Conservation (phyloP, 306 rosid species). For the Datisca glomerata region DNA sequence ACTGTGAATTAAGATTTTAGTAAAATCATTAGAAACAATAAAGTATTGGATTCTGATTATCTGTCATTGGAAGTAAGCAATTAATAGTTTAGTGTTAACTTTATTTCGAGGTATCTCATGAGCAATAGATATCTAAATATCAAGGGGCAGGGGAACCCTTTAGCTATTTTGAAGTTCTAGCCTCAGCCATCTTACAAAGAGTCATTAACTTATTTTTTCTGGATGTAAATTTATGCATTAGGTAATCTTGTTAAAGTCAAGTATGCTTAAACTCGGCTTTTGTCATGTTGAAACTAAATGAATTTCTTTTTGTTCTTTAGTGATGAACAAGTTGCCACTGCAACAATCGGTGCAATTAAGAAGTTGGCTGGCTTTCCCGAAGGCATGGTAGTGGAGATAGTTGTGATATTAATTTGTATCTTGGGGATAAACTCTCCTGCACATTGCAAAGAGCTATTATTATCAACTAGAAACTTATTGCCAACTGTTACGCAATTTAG, state of each 20-base stretch:
- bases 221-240: background rate
- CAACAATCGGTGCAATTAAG: slow-evolving; percentile 54
- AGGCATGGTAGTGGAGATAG: slow-evolving; percentile 58
- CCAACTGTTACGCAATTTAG: slow-evolving; percentile 26
- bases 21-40: too few relatives aligned
- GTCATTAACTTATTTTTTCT: too few relatives aligned
- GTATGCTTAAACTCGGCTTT: too few relatives aligned
- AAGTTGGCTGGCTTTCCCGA: slow-evolving; percentile 51
- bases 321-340: slow-evolving; percentile 61
- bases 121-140: background rate
- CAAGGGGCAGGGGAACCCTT: background rate
- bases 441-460: slow-evolving; percentile 6
- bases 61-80: too few relatives aligned
- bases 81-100: too few relatives aligned
- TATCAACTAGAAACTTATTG: slow-evolving; percentile 5
- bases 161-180: too few relatives aligned
- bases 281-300: too few relatives aligned
- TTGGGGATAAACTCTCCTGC: slow-evolving; percentile 8
- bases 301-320: slow-evolving; percentile 29
- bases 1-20: too few relatives aligned
- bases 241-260: too few relatives aligned
- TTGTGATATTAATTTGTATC: slow-evolving; percentile 5
- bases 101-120: too few relatives aligned
- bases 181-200: too few relatives aligned
- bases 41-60: too few relatives aligned